A percentile compares a stretch with the other conserved stretches of the same genome.
These are phyloP conservation scores for Leccinum pachyderme DNA, from an alignment of 1,284 basidiomycete species.

Conservation along the genomic window DNA sequence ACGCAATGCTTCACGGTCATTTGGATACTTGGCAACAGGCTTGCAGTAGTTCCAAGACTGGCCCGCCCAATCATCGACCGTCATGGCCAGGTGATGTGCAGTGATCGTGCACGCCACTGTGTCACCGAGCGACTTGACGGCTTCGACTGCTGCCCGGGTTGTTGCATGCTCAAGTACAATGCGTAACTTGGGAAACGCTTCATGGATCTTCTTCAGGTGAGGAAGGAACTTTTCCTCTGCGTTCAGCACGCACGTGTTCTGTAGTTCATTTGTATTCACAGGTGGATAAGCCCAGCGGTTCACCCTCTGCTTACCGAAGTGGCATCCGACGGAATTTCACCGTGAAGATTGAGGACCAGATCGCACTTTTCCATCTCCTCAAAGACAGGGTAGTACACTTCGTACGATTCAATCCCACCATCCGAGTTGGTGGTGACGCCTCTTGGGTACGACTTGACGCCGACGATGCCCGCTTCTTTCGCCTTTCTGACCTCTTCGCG, in stretches of 20 bases:
- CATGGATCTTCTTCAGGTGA: constrained; percentile 83
- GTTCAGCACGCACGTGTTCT: constrained; percentile 94
- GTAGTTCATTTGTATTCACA: constrained; percentile 9
- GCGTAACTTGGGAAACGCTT: constrained; percentile 85
- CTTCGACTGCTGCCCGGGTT: constrained; percentile 91
- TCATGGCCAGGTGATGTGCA: constrained; percentile 92
- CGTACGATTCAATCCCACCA: constrained; percentile 95
- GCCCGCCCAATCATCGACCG: constrained; percentile 97
- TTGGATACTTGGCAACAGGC: constrained; percentile 95
- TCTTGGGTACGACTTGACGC: constrained; percentile 96
- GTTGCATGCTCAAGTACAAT: constrained; percentile 99
- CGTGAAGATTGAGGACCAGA: constrained; percentile 96
- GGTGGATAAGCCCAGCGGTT: constrained; percentile 1
- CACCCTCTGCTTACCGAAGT: constrained; percentile 52
- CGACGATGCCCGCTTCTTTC: constrained; percentile 82
- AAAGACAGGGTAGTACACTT: constrained; percentile 93
- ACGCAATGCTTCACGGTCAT: constrained; percentile 84
- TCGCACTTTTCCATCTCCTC: constrained; percentile 91
- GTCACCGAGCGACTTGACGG: constrained; percentile 78
- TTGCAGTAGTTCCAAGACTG: constrained; percentile 98
- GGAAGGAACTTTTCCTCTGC: constrained; percentile 91
- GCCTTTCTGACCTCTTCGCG: constrained; percentile 91
- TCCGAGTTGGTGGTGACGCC: constrained; percentile 99
- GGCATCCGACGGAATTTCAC: constrained; percentile 93
- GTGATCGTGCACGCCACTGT: constrained; percentile 98